Conservation (phyloP, 306 rosid species). For the Cicer cuneatum region DNA sequence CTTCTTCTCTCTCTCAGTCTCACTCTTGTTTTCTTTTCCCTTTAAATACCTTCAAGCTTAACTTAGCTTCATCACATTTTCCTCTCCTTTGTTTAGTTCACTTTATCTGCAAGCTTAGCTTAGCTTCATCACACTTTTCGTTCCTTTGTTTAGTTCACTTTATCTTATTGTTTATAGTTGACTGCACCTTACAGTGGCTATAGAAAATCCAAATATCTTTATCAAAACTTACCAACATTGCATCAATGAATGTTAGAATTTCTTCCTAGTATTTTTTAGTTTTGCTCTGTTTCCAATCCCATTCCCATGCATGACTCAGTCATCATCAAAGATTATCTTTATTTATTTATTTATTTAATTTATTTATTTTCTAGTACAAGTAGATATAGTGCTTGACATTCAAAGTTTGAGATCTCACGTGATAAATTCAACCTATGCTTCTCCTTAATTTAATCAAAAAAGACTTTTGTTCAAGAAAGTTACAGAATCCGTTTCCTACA, state of each 20-base stretch:
- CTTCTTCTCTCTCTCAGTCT: constrained; percentile 21
- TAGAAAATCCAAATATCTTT: no score
- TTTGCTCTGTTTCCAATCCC: background rate
- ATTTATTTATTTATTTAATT: background rate
- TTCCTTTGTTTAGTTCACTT: constrained; percentile 6
- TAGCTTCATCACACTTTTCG: background rate
- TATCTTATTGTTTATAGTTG: background rate
- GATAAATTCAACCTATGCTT: background rate
- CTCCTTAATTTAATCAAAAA: background rate
- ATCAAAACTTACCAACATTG: background rate
- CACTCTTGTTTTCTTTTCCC: background rate
- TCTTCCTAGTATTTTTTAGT: background rate
- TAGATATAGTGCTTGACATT: background rate
- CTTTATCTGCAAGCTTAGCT: background rate
- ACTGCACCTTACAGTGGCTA: no score
- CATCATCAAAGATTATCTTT: background rate
- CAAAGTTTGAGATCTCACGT: constrained; percentile 24
- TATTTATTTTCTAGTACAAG: background rate
- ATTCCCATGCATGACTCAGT: constrained; percentile 6
- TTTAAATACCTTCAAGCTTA: constrained; percentile 30
- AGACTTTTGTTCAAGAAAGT: background rate
- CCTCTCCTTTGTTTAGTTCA: background rate
- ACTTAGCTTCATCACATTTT: background rate
- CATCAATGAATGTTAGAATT: constrained; percentile 38
- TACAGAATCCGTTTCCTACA: no score